phyloP scores from a whole-genome alignment of 208 protist species.

The Leishmania aethiopica region DNA sequence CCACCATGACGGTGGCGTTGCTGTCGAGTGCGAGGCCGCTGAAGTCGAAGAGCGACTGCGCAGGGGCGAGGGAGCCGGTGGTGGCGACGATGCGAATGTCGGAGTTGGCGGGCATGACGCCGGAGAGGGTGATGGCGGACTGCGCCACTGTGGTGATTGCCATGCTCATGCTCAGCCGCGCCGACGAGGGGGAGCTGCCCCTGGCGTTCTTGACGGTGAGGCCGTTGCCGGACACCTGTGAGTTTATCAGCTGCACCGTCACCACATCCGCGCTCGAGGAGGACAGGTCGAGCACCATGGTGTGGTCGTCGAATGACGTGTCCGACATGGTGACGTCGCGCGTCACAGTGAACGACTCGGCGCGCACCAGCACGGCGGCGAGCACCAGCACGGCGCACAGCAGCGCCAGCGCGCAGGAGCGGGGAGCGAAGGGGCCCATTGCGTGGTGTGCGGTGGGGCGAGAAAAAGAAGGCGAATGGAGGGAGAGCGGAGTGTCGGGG shows the following conservation, averaged over 20 bases:
- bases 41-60: conserved; percentile 32
- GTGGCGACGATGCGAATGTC: conserved; percentile 27
- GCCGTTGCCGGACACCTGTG: conserved; percentile 18
- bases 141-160: conserved; percentile 5
- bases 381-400: conserved; percentile 28
- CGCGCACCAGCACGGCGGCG: conserved; percentile 17
- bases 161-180: conserved; percentile 22
- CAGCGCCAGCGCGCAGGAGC: conserved; percentile 17
- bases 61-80: conserved; percentile 9
- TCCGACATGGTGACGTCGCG: conserved; percentile 7
- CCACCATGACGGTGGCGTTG: conserved; percentile 20
- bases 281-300: conserved; percentile 16
- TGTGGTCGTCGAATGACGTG: conserved; percentile 15
- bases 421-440: not conserved
- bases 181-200: not conserved
- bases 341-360: conserved; percentile 1
- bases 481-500: not conserved
- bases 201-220: conserved; percentile 7
- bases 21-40: conserved; percentile 10
- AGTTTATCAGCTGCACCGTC: conserved; percentile 21
- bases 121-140: conserved; percentile 14
- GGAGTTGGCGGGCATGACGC: conserved; percentile 22
- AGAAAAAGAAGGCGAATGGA: not conserved
- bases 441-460: not conserved
- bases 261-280: conserved; percentile 4